Percentiles rank a stretch among this genome's conserved stretches.
phyloP scores from a whole-genome alignment of 2,329 filamentous ascomycete genomes.

The Sporothrix schenckii region DNA sequence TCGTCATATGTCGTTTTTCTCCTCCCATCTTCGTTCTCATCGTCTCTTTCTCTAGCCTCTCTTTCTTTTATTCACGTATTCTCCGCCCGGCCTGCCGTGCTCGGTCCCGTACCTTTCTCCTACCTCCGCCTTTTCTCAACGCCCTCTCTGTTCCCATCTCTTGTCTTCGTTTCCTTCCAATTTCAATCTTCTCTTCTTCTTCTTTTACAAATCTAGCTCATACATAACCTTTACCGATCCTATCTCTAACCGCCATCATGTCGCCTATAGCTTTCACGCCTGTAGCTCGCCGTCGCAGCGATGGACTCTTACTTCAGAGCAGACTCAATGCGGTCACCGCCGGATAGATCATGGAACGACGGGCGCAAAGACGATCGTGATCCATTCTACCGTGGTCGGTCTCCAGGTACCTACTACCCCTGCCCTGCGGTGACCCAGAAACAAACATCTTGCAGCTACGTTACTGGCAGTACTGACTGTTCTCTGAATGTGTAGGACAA shows the following conservation, averaged over 20 bases:
- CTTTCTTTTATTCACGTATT: not conserved
- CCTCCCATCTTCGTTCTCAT: conserved; percentile 44
- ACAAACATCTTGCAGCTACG: not conserved
- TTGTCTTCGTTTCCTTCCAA: not conserved
- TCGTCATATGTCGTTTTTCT: not conserved
- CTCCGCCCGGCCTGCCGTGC: conserved; percentile 33
- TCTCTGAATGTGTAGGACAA: conserved; percentile 48
- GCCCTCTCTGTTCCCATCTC: not conserved
- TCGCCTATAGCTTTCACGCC: conserved; percentile 40
- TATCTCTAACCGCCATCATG: conserved; percentile 60
- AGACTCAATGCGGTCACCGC: conserved; percentile 58
- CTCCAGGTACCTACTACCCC: conserved; percentile 61
- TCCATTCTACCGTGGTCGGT: conserved; percentile 67
- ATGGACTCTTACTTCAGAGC: conserved; percentile 62
- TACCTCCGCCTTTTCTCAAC: not conserved
- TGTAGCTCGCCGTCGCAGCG: conserved; percentile 26
- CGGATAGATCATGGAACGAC: conserved; percentile 58
- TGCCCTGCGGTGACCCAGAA: conserved; percentile 18
- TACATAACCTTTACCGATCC: not conserved
- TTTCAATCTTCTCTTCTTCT: not conserved
- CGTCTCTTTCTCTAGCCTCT: not conserved
- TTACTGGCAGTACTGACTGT: conserved; percentile 1
- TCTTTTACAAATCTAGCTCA: not conserved
- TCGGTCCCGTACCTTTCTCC: not conserved
- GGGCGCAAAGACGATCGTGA: conserved; percentile 60